Evolutionary conservation across 108 stramenopile species (phyloP), one percentile per base, ranked within the genome.

Genomic region (Fistulifera solaris): DNA sequence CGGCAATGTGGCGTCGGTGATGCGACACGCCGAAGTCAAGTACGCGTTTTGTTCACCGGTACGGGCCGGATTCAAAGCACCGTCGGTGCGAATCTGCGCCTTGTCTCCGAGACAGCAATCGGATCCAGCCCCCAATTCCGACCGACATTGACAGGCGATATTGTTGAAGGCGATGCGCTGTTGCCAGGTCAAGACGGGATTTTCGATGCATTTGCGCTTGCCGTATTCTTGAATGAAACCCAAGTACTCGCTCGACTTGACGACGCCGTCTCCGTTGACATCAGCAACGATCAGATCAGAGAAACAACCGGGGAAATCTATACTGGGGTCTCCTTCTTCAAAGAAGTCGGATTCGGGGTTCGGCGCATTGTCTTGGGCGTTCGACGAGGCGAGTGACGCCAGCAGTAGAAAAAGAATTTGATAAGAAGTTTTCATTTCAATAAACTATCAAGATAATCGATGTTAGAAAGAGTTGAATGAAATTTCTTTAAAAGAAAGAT

Each of bases 71-170:
- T 19, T 27, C 14, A n/a, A 16, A 22, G 23, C 19, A 18, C 58
- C 58, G 46, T 25, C 14, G 1, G 46, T 48, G 58, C 11, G 12
- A 19, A 59, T n/a, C 15, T 24, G 47, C 5, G 58, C 58, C 49
- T 59, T 59, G 8, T 50, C 16, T 11, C 58, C 47, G 17, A 59
- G 16, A 19, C 58, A 59, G 22, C 58, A 59, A 25, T 22, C 14
- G 22, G 16, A 21, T 21, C 28, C 48, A 23, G n/a, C 24, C 2
- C 38, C 43, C 18, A n/a, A 27, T 19, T 44, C 40, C 12, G 25
- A 24, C 12, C 24, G 43, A 35, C 58, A 59, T 12, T 38, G 46
- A 59, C 58, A 59, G 2, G 58, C 58, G n/a, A 59, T 28, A 27
- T 18, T 38, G 18, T 38, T 48, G 31, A 47, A 59, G 2, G 22